Conservation (phyloP, 108 stramenopile genomes). For the Fragilaria crotonensis region DNA sequence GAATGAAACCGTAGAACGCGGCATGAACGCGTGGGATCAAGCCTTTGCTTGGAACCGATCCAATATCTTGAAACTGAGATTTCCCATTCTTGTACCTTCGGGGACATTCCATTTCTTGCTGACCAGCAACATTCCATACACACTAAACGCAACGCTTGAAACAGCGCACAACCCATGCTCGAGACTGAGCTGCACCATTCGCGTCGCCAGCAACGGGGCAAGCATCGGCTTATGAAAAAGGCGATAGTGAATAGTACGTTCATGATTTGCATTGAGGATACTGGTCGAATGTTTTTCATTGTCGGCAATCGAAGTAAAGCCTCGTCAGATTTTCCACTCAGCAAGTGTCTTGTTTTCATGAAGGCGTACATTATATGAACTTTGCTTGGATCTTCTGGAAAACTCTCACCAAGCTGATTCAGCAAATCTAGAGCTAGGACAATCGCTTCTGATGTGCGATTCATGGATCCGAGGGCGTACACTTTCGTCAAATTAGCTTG, state of each 20-base stretch:
- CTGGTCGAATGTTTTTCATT: conserved; percentile 2
- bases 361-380: conserved; percentile 9
- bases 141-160: conserved; percentile 27
- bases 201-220: conserved; percentile 22
- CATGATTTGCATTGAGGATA: conserved; percentile 40
- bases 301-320: background rate
- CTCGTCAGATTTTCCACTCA: conserved; percentile 12
- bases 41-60: background rate
- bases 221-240: conserved; percentile 8
- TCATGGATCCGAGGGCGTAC: conserved; percentile 16
- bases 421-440: conserved; percentile 17
- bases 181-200: conserved; percentile 34
- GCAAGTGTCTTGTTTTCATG: conserved; percentile 3
- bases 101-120: background rate
- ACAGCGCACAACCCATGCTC: conserved; percentile 20
- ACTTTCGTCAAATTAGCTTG: conserved; percentile 26
- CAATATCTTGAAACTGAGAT: conserved; percentile 16
- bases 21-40: conserved; percentile 21
- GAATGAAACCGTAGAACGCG: conserved; percentile 15
- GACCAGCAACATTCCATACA: conserved; percentile 31
- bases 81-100: conserved; percentile 42
- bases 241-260: conserved; percentile 16
- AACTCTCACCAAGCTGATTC: conserved; percentile 16
- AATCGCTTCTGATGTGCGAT: conserved; percentile 8
- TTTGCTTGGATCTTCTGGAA: conserved; percentile 13